These are phyloP conservation scores for Zancudomyces culisetae DNA, from an alignment of 371 early-diverging fungal genomes.

Conservation along the genomic window DNA sequence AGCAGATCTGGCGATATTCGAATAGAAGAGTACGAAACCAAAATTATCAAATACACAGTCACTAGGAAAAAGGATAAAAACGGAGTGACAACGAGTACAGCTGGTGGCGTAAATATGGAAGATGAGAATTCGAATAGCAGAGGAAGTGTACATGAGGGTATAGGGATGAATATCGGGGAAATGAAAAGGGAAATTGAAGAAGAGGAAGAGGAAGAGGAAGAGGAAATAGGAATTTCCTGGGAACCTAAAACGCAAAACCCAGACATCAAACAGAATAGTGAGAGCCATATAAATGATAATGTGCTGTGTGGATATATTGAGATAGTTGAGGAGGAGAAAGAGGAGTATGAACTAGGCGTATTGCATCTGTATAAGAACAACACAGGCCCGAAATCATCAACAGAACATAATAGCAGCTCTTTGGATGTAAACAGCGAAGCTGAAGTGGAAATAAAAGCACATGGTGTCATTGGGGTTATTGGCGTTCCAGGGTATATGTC, in stretches of 20 bases:
- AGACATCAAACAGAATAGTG: not conserved
- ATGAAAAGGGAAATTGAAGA: not conserved
- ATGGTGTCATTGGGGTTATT: constrained; percentile 38
- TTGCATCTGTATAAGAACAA: constrained; percentile 36
- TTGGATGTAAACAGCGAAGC: constrained; percentile 11
- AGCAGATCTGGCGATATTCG: not conserved
- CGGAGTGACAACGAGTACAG: not conserved
- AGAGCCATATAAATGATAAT: not conserved
- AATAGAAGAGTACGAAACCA: constrained; percentile 2
- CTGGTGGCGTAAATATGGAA: not conserved
- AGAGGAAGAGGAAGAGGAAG: not conserved
- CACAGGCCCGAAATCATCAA: constrained; percentile 9
- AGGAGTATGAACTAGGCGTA: constrained; percentile 28
- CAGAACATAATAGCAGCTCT: constrained; percentile 4
- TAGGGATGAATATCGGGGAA: not conserved
- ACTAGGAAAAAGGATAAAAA: not conserved
- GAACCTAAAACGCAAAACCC: too few species aligned
- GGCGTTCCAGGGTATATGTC: constrained; percentile 77
- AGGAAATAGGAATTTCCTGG: too few species aligned
- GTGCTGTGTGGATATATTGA: constrained; percentile 8
- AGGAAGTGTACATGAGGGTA: not conserved
- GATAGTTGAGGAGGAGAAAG: not conserved
- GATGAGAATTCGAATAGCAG: not conserved
- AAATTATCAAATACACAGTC: not conserved
- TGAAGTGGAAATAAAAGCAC: constrained; percentile 21